These are phyloP conservation scores for Eremomyces bilateralis DNA, from an alignment of 495 filamentous ascomycete genomes.

Conservation along the genomic window DNA sequence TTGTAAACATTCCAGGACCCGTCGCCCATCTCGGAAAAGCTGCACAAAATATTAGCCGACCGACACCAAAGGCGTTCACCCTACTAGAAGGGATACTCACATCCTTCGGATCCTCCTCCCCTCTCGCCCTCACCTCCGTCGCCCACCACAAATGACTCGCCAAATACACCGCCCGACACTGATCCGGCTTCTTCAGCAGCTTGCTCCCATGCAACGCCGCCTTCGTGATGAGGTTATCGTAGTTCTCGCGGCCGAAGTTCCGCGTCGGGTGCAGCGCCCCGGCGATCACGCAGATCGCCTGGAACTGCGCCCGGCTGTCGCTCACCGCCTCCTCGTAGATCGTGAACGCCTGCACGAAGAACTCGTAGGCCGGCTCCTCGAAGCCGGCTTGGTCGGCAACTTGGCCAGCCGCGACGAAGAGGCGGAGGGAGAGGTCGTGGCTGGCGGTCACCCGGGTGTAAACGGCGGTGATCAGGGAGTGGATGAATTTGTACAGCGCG, in stretches of 20 bases:
- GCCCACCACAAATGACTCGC: conserved; percentile 98
- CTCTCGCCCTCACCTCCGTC: conserved; percentile 59
- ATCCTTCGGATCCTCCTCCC: conserved; percentile 63
- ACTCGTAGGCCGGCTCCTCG: conserved; percentile 93
- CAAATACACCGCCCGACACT: conserved; percentile 88
- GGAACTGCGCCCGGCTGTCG: conserved; percentile 89
- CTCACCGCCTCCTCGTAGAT: conserved; percentile 93
- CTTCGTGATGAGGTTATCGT: conserved; percentile 96
- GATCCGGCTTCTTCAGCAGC: conserved; percentile 90
- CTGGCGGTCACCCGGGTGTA: conserved; percentile 70
- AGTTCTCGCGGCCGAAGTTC: conserved; percentile 86
- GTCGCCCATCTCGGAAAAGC: conserved; percentile 93
- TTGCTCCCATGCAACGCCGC: conserved; percentile 92
- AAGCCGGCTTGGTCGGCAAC: conserved; percentile 80
- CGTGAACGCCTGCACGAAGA: conserved; percentile 95
- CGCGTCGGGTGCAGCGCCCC: conserved; percentile 69
- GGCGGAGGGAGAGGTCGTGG: conserved; percentile 67
- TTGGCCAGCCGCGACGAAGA: conserved; percentile 82
- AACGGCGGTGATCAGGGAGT: conserved; percentile 64
- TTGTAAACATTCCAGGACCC: conserved; percentile 88
- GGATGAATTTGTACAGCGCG: conserved; percentile 85
- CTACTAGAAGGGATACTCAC: conserved; percentile 27
- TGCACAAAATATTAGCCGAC: conserved; percentile 19
- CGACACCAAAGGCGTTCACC: conserved; percentile 4
- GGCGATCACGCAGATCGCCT: conserved; percentile 88